Percentiles rank a stretch among this genome's conserved stretches.
phyloP scores from a whole-genome alignment of 257 asterid species.

The Nicotiana benthamiana region DNA sequence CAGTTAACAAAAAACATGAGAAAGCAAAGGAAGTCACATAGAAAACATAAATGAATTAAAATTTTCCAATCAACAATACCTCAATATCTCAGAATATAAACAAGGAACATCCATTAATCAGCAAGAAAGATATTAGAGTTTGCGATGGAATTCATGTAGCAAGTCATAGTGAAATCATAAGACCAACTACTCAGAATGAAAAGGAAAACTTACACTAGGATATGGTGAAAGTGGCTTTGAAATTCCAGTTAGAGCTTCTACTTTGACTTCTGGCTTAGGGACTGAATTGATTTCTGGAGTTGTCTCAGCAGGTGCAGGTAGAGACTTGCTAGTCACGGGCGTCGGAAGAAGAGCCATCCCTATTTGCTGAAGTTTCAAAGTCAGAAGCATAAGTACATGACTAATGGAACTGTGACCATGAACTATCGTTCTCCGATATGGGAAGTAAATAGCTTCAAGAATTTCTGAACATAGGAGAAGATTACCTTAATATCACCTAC shows the following conservation, averaged over 20 bases:
- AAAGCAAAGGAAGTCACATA: neutral
- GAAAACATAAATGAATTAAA: neutral
- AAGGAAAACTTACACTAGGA: conserved; percentile 51
- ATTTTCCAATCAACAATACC: neutral
- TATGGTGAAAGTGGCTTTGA: conserved; percentile 76
- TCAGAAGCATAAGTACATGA: neutral
- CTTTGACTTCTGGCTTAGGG: conserved; percentile 39
- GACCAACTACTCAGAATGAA: neutral
- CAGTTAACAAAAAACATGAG: neutral
- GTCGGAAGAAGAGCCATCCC: conserved; percentile 82
- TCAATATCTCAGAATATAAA: neutral
- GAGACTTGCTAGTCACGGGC: conserved; percentile 42
- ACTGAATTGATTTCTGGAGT: conserved; percentile 50
- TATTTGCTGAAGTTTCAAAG: conserved; percentile 45
- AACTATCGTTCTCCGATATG: neutral
- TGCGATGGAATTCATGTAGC: neutral
- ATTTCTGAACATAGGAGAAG: neutral
- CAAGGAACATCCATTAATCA: neutral
- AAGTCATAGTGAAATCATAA: neutral
- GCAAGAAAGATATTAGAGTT: neutral
- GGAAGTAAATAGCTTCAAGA: neutral
- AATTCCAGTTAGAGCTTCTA: conserved; percentile 32
- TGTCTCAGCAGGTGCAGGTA: conserved; percentile 54
- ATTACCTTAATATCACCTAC: conserved; percentile 86
- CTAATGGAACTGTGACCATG: neutral